Percentiles rank a stretch among this genome's conserved stretches.
phyloP scores from a whole-genome alignment of 2,329 filamentous ascomycete genomes.

The Exserohilum rostratum region DNA sequence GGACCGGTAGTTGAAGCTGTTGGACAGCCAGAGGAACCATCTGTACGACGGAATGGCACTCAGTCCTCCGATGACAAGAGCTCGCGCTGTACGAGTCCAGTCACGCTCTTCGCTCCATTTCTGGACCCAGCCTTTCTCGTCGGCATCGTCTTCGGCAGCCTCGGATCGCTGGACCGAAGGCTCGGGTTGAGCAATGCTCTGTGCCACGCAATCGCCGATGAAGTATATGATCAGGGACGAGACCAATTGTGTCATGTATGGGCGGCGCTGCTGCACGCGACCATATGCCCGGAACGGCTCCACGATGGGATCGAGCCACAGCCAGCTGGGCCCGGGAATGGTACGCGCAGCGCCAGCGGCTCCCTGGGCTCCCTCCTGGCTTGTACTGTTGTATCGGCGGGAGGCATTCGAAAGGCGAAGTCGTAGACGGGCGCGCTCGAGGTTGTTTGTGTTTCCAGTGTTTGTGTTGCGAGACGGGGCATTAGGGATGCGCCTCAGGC shows the following conservation, averaged over 20 bases:
- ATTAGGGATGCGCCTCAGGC: constrained; percentile 32
- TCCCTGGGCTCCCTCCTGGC: constrained; percentile 26
- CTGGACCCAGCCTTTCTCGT: constrained; percentile 46
- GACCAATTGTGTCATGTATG: constrained; percentile 79
- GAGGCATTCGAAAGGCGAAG: constrained; percentile 17
- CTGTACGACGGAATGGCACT: constrained; percentile 79
- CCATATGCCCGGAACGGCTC: constrained; percentile 64
- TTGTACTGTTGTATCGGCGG: constrained; percentile 27
- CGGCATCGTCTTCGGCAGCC: constrained; percentile 17
- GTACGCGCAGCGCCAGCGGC: constrained; percentile 28
- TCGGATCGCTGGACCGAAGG: background rate
- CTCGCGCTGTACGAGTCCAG: constrained; percentile 67
- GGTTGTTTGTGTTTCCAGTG: constrained; percentile 9
- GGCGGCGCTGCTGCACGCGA: constrained; percentile 71
- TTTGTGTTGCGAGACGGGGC: constrained; percentile 12
- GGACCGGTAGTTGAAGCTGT: constrained; percentile 83
- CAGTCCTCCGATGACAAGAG: constrained; percentile 74
- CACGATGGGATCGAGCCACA: constrained; percentile 55
- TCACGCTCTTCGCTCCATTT: constrained; percentile 53
- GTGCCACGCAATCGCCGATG: constrained; percentile 77
- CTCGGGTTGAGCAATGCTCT: constrained; percentile 59
- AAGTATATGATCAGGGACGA: constrained; percentile 80
- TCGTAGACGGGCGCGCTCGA: constrained; percentile 16
- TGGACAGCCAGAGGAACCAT: constrained; percentile 82
- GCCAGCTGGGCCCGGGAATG: constrained; percentile 53